Percentiles rank a stretch among this genome's conserved stretches.
Evolutionary conservation across 108 stramenopile species (phyloP).

Genomic region (Skeletonema grethae): DNA sequence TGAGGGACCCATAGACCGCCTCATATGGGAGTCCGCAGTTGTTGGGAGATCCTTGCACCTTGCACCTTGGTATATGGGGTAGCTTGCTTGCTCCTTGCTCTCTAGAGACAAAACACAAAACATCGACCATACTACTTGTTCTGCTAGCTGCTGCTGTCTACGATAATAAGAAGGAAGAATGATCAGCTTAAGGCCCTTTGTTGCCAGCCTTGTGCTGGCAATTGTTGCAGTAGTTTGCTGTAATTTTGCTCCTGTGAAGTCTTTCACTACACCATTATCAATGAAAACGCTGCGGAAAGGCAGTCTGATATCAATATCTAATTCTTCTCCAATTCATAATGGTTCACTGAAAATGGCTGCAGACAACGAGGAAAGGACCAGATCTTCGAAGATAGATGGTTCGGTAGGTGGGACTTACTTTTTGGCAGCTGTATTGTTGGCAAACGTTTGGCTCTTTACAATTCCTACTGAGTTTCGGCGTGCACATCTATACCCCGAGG

Average conservation of each 20-base stretch:
- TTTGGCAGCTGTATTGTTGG: conserved; percentile 18
- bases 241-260: not conserved
- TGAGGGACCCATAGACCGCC: too few relatives aligned
- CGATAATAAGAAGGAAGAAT: not conserved
- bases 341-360: not conserved
- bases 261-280: not conserved
- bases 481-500: conserved; percentile 33
- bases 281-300: not conserved
- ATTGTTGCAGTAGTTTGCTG: not conserved
- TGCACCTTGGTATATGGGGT: too few relatives aligned
- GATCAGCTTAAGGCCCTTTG: not conserved
- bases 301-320: not conserved
- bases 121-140: too few relatives aligned
- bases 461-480: conserved; percentile 56
- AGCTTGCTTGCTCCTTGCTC: too few relatives aligned
- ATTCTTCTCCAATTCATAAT: not conserved
- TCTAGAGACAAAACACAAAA: too few relatives aligned
- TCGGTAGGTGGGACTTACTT: conserved; percentile 26
- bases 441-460: conserved; percentile 51
- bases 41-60: too few relatives aligned
- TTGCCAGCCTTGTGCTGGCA: not conserved
- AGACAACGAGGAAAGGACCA: not conserved
- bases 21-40: too few relatives aligned
- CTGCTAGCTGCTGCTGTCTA: too few relatives aligned
- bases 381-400: not conserved